Conservation (phyloP, 2,329 filamentous ascomycete genomes). For the Colletotrichum sp. region DNA sequence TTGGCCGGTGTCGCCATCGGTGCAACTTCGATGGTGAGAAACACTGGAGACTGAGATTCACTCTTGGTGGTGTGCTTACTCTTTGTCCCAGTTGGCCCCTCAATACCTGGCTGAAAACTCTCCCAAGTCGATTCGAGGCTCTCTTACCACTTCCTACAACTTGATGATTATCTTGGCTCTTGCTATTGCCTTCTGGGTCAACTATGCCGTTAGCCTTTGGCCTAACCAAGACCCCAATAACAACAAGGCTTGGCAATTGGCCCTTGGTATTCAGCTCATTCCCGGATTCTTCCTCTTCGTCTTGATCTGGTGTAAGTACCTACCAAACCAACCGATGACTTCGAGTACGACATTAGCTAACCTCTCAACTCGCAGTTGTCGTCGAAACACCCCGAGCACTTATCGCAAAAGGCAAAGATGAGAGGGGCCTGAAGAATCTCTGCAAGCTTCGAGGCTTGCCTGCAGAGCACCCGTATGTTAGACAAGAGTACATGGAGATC, state of each 20-base stretch:
- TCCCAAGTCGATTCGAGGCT: slow-evolving; percentile 43
- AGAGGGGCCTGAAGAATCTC: slow-evolving; percentile 38
- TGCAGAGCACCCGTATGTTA: slow-evolving; percentile 18
- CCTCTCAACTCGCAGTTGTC: not conserved
- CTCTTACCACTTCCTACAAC: slow-evolving; percentile 44
- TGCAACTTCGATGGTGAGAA: slow-evolving; percentile 34
- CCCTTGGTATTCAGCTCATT: slow-evolving; percentile 42
- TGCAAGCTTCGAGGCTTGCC: slow-evolving; percentile 38
- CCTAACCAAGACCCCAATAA: slow-evolving; percentile 32
- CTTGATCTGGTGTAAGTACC: slow-evolving; percentile 32
- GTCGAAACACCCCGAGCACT: slow-evolving; percentile 27
- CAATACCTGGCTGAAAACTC: slow-evolving; percentile 45
- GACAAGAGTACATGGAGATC: slow-evolving; percentile 22
- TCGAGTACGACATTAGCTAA: not conserved
- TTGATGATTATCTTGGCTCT: slow-evolving; percentile 41
- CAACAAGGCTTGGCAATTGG: slow-evolving; percentile 36
- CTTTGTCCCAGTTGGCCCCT: slow-evolving; percentile 32
- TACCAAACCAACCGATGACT: not conserved
- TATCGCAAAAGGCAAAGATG: slow-evolving; percentile 38
- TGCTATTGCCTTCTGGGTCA: slow-evolving; percentile 37
- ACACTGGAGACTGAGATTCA: no score
- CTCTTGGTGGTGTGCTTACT: not conserved
- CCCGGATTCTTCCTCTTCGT: slow-evolving; percentile 39
- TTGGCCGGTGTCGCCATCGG: slow-evolving; percentile 40
- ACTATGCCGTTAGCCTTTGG: slow-evolving; percentile 30